phyloP scores from a whole-genome alignment of 257 asterid genomes.

The Solanum paucissectum region DNA sequence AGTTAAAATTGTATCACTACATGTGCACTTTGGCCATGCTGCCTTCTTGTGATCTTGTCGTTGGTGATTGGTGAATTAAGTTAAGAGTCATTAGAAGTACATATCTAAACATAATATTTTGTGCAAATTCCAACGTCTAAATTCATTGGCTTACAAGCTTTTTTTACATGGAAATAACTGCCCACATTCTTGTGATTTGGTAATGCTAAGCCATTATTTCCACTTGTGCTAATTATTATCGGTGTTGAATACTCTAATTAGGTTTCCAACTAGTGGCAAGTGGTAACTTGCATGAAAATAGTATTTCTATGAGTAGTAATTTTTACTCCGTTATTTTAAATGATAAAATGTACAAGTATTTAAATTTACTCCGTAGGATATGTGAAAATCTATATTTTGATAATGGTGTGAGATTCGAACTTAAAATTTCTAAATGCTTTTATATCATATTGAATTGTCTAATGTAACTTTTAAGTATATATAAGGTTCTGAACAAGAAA shows the following conservation, averaged over 20 bases:
- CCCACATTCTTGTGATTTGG: not conserved
- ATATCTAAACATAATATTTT: not conserved
- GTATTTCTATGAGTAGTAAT: not conserved
- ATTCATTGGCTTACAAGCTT: not conserved
- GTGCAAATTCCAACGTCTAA: not conserved
- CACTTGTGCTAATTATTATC: not conserved
- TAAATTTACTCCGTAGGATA: no score
- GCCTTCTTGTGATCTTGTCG: not conserved
- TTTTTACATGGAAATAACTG: not conserved
- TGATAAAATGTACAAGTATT: not conserved
- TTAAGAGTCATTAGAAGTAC: not conserved
- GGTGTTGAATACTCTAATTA: not conserved
- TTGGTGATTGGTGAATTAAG: not conserved
- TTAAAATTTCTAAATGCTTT: not conserved
- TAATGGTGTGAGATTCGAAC: not conserved
- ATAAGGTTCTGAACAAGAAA: no score
- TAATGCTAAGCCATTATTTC: not conserved
- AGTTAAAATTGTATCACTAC: not conserved
- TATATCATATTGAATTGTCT: no score
- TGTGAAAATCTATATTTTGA: not conserved
- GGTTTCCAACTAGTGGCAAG: not conserved
- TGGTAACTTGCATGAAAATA: not conserved
- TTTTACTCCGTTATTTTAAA: not conserved
- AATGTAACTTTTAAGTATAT: no score
- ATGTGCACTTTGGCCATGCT: not conserved